phyloP scores from a whole-genome alignment of 352 stramenopile species.

The Globisporangium cylindrosporum region DNA sequence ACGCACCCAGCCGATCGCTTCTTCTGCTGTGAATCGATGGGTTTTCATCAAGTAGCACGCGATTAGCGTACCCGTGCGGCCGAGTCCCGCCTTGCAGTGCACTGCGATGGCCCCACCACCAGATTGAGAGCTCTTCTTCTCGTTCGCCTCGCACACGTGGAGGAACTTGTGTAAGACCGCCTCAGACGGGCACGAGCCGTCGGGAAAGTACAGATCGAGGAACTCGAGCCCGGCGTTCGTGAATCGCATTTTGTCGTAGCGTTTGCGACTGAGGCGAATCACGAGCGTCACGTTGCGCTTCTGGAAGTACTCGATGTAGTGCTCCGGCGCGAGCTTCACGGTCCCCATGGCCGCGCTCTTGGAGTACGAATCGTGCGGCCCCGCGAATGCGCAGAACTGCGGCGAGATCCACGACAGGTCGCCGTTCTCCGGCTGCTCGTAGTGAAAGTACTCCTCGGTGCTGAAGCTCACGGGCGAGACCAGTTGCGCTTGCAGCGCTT shows the following conservation, averaged over 20 bases:
- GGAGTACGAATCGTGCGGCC: constrained; percentile 28
- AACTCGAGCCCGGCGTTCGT: constrained; percentile 80
- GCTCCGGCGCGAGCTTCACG: constrained; percentile 32
- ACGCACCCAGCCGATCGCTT: constrained; percentile 92
- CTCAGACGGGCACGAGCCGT: constrained; percentile 87
- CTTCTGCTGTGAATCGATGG: constrained; percentile 86
- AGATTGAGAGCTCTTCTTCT: background rate
- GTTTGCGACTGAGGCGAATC: constrained; percentile 92
- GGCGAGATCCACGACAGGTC: constrained; percentile 36
- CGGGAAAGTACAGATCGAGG: constrained; percentile 90
- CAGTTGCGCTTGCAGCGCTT: constrained; percentile 77
- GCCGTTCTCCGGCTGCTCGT: constrained; percentile 22
- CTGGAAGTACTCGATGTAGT: constrained; percentile 26
- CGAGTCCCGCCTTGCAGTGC: constrained; percentile 96
- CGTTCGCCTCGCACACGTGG: constrained; percentile 41
- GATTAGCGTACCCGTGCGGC: constrained; percentile 93
- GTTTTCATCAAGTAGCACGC: constrained; percentile 94
- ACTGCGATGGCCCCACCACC: constrained; percentile 82
- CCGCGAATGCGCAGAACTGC: constrained; percentile 26
- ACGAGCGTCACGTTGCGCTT: constrained; percentile 35
- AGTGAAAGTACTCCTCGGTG: constrained; percentile 20
- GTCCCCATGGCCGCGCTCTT: constrained; percentile 26
- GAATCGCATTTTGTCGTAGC: constrained; percentile 90
- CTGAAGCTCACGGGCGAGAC: constrained; percentile 59
- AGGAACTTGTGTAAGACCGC: constrained; percentile 76